Percentiles rank a stretch among this genome's conserved stretches.
Evolutionary conservation across 345 rosid species (phyloP).

Genomic region (Luvunga scandens): DNA sequence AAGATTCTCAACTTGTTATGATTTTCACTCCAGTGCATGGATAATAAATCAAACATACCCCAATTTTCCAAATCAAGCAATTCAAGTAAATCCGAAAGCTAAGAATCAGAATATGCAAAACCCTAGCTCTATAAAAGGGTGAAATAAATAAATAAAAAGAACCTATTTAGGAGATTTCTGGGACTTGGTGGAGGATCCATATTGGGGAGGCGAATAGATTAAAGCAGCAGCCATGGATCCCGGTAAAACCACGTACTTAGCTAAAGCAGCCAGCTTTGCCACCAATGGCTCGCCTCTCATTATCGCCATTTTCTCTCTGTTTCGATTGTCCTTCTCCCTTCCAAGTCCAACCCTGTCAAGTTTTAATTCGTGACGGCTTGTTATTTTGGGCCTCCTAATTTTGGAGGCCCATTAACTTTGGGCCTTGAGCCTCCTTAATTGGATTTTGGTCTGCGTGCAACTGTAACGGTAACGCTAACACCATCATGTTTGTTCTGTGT

Average conservation of each 20-base stretch:
- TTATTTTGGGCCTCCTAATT: not conserved
- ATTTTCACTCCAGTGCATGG: not conserved
- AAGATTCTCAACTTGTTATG: too few relatives aligned
- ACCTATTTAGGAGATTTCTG: conserved; percentile 34
- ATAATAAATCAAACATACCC: not conserved
- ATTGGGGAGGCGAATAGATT: conserved; percentile 59
- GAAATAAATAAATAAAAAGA: conserved; percentile 13
- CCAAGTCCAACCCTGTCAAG: not conserved
- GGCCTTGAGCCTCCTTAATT: not conserved
- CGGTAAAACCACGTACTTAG: conserved; percentile 53
- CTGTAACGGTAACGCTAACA: too few relatives aligned
- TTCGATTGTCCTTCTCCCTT: not conserved
- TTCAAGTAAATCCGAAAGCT: not conserved
- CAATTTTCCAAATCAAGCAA: not conserved
- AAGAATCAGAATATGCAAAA: not conserved
- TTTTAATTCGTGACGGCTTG: too few relatives aligned
- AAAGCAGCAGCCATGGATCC: conserved; percentile 69
- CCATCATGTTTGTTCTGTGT: too few relatives aligned
- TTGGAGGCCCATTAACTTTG: not conserved
- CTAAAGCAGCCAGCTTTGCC: conserved; percentile 51
- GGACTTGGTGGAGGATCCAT: conserved; percentile 17
- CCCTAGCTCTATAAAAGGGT: not conserved
- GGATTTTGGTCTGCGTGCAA: too few relatives aligned
- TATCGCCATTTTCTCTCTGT: conserved; percentile 30
- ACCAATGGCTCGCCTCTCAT: conserved; percentile 70